Conservation (phyloP, 179 eudicot species). For the Vitellaria paradoxa region DNA sequence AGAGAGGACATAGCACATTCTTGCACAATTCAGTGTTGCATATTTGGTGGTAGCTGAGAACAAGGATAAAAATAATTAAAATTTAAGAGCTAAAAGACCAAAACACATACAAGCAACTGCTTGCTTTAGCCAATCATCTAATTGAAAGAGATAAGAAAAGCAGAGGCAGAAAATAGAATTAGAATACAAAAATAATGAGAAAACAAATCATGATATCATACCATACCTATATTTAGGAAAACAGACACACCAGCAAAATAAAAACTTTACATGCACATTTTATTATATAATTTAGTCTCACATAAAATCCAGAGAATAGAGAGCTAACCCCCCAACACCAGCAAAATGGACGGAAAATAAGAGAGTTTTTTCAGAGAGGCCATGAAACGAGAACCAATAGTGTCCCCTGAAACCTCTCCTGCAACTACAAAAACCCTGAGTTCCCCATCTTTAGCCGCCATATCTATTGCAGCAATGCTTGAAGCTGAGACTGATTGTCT, state of each 20-base stretch:
- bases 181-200: background rate
- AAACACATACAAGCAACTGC: background rate
- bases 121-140: background rate
- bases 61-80: background rate
- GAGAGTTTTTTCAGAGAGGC: conserved; percentile 67
- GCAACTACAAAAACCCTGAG: conserved; percentile 87
- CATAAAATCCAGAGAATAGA: background rate
- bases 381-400: conserved; percentile 80
- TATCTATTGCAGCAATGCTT: conserved; percentile 50
- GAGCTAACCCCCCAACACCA: conserved; percentile 89
- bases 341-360: conserved; percentile 66
- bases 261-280: background rate
- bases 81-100: background rate
- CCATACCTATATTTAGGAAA: background rate
- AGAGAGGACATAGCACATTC: background rate
- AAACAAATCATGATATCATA: background rate
- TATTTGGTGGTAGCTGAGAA: conserved; percentile 2
- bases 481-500: conserved; percentile 52
- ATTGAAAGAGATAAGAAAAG: background rate
- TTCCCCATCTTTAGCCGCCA: conserved; percentile 84
- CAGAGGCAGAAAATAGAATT: background rate
- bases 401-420: conserved; percentile 97
- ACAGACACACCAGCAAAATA: background rate
- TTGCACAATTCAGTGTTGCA: background rate
- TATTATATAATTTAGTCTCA: background rate